Evolutionary conservation across 2,329 filamentous ascomycete genomes (phyloP).

Genomic region (Diplodia corticola): DNA sequence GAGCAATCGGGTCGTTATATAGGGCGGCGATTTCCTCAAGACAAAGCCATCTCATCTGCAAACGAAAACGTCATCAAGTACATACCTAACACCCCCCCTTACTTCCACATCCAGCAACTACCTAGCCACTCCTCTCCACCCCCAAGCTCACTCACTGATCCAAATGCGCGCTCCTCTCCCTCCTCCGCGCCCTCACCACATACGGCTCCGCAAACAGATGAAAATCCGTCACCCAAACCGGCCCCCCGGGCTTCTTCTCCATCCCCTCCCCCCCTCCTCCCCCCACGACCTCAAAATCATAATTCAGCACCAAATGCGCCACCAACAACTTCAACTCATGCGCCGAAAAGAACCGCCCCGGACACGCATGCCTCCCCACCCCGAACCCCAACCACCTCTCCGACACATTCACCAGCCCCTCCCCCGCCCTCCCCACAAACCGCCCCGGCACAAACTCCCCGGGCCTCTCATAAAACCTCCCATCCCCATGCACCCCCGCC

Average conservation of each 20-base stretch:
- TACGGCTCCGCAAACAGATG: background rate
- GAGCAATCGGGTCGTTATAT: no score
- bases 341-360: conserved; percentile 41
- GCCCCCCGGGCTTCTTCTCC: conserved; percentile 34
- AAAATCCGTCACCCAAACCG: conserved; percentile 24
- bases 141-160: no score
- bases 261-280: no score
- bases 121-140: no score
- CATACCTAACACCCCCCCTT: no score
- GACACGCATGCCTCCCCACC: conserved; percentile 54
- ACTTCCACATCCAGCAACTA: no score
- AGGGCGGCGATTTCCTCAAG: no score
- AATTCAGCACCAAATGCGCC: conserved; percentile 40
- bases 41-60: no score
- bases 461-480: conserved; percentile 26
- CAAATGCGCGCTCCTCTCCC: background rate
- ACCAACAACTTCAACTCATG: conserved; percentile 43
- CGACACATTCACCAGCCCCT: conserved; percentile 57
- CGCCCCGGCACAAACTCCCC: conserved; percentile 27
- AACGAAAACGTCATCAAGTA: no score
- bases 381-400: conserved; percentile 57
- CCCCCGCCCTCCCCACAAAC: conserved; percentile 41
- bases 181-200: background rate
- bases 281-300: conserved; percentile 36
- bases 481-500: conserved; percentile 28